Percentiles rank a stretch among this genome's conserved stretches.
Evolutionary conservation across 352 stramenopile genomes (phyloP).

Genomic region (Pythium myriotylum): DNA sequence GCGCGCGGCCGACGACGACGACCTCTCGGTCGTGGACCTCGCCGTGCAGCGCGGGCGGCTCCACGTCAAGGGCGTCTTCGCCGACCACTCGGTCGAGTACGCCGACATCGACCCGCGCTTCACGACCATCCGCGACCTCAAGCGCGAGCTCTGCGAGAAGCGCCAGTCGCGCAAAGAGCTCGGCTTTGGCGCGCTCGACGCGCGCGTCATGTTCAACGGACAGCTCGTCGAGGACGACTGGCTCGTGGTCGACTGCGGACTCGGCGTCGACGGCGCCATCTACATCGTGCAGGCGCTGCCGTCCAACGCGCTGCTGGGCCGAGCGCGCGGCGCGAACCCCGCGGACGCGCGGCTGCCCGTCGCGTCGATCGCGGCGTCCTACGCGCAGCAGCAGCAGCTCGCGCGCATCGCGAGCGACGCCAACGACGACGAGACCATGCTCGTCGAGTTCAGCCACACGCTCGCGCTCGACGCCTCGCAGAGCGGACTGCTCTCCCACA

Average conservation of each 20-base stretch:
- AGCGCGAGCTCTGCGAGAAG: conserved; percentile 61
- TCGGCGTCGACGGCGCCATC: conserved; percentile 70
- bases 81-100: conserved; percentile 82
- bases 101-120: conserved; percentile 75
- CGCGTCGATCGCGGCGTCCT: conserved; percentile 73
- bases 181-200: conserved; percentile 45
- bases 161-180: conserved; percentile 47
- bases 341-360: conserved; percentile 61
- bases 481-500: conserved; percentile 46
- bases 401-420: conserved; percentile 13
- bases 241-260: conserved; percentile 81
- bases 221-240: conserved; percentile 79
- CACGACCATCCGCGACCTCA: conserved; percentile 73
- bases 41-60: conserved; percentile 57
- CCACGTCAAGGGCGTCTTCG: conserved; percentile 85
- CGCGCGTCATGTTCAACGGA: conserved; percentile 75
- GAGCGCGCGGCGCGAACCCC: conserved; percentile 15
- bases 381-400: conserved; percentile 36
- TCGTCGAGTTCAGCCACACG: conserved; percentile 49
- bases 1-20: conserved; percentile 2
- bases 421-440: conserved; percentile 41
- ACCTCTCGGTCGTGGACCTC: conserved; percentile 43
- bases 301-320: conserved; percentile 7
- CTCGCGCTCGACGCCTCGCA: conserved; percentile 39
- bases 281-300: conserved; percentile 57